Evolutionary conservation across 2,329 filamentous ascomycete genomes (phyloP).

Genomic region (Colletotrichum scovillei): DNA sequence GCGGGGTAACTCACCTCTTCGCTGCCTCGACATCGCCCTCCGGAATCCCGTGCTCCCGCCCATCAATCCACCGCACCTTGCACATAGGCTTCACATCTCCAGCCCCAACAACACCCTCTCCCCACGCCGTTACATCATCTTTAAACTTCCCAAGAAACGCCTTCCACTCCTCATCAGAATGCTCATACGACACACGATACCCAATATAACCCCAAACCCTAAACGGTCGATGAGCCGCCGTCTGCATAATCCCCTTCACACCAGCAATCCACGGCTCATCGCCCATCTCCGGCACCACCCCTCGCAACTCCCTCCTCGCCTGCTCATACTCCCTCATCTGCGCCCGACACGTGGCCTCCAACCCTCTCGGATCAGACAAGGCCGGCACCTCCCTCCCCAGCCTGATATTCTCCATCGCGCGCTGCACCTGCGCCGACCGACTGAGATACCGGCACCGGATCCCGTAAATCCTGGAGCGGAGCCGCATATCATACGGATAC

Average conservation of each 20-base stretch:
- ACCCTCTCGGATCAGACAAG: background rate
- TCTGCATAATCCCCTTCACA: background rate
- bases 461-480: background rate
- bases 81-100: slow-evolving; percentile 34
- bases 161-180: slow-evolving; percentile 29
- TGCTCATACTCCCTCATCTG: slow-evolving; percentile 4
- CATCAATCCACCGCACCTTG: slow-evolving; percentile 41
- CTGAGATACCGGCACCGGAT: slow-evolving; percentile 2
- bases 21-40: slow-evolving; percentile 39
- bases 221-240: background rate
- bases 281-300: background rate
- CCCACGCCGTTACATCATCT: slow-evolving; percentile 18
- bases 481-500: slow-evolving; percentile 11
- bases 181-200: slow-evolving; percentile 20
- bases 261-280: slow-evolving; percentile 13
- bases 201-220: slow-evolving; percentile 17
- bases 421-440: background rate
- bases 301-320: slow-evolving; percentile 21
- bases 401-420: background rate
- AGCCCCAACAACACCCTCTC: slow-evolving; percentile 8
- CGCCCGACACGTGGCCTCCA: background rate
- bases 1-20: slow-evolving; percentile 36
- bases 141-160: slow-evolving; percentile 6
- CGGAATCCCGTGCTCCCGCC: slow-evolving; percentile 21
- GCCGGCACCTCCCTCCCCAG: background rate